Evolutionary conservation across 1,139 yeast species (phyloP).

Genomic region (Geotrichum klebahnii): DNA sequence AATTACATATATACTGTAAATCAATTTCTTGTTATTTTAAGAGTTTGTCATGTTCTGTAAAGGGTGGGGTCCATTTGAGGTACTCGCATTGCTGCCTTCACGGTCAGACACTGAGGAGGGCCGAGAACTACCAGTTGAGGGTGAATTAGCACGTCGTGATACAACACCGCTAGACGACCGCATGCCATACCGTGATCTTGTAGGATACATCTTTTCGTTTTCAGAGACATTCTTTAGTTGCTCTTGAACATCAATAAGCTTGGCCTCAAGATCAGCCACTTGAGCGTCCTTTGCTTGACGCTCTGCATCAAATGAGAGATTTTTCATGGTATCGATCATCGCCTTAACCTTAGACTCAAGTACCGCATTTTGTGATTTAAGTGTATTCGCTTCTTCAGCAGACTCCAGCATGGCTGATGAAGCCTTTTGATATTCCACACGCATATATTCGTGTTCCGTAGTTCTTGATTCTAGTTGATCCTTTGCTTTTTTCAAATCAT

Average conservation of each 20-base stretch:
- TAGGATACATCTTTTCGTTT: slow-evolving; percentile 31
- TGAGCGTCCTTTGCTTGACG: slow-evolving; percentile 33
- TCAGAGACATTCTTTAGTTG: slow-evolving; percentile 37
- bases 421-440: slow-evolving; percentile 61
- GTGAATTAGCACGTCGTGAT: slow-evolving; percentile 24
- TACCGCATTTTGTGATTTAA: slow-evolving; percentile 38
- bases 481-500: slow-evolving; percentile 41
- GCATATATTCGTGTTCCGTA: slow-evolving; percentile 63
- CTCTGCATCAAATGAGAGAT: slow-evolving; percentile 34
- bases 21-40: no score
- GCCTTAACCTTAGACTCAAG: slow-evolving; percentile 31
- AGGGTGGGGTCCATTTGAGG: slow-evolving; percentile 10
- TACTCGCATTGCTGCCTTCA: slow-evolving; percentile 1
- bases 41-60: slow-evolving; percentile 18
- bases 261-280: slow-evolving; percentile 32
- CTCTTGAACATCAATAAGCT: slow-evolving; percentile 35
- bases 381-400: slow-evolving; percentile 40
- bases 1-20: neutral
- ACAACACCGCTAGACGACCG: slow-evolving; percentile 29
- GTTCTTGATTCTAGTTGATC: slow-evolving; percentile 41
- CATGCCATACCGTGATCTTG: slow-evolving; percentile 36
- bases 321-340: slow-evolving; percentile 29
- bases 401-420: slow-evolving; percentile 55
- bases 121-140: slow-evolving; percentile 1
- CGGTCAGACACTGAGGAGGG: slow-evolving; percentile 3